Percentiles rank a stretch among this genome's conserved stretches.
phyloP scores from a whole-genome alignment of 805 yeast genomes.

The Lipomyces anomalus region DNA sequence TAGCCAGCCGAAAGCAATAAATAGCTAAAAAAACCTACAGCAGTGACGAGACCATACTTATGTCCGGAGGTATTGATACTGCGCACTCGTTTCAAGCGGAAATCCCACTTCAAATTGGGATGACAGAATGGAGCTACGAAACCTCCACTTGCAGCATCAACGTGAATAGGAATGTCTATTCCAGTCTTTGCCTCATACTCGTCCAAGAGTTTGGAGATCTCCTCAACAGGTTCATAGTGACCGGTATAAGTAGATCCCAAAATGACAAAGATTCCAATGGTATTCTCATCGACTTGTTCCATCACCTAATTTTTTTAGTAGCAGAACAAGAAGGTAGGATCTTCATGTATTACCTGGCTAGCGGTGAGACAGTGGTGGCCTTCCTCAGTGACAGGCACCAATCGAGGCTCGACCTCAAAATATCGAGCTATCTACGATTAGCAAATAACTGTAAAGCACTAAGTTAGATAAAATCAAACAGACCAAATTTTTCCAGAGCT shows the following conservation, averaged over 20 bases:
- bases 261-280: conserved; percentile 85
- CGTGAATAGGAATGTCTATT: conserved; percentile 70
- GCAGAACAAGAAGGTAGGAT: too few species aligned
- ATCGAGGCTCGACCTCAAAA: conserved; percentile 82
- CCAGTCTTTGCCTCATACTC: conserved; percentile 65
- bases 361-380: conserved; percentile 63
- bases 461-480: neutral
- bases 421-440: conserved; percentile 50
- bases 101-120: conserved; percentile 81
- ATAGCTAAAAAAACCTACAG: too few species aligned
- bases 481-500: conserved; percentile 80
- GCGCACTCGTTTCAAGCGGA: conserved; percentile 65
- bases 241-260: conserved; percentile 93
- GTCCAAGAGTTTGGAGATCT: conserved; percentile 59
- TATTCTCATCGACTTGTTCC: conserved; percentile 76
- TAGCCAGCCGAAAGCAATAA: too few species aligned
- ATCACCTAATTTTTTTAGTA: conserved; percentile 54
- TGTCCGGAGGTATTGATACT: conserved; percentile 90
- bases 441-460: neutral
- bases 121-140: conserved; percentile 78
- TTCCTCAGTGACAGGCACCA: conserved; percentile 58
- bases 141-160: conserved; percentile 92
- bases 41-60: conserved; percentile 84
- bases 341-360: too few species aligned
- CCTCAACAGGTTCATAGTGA: conserved; percentile 72